Conservation (phyloP, 345 rosid genomes). For the Boechera stricta region DNA sequence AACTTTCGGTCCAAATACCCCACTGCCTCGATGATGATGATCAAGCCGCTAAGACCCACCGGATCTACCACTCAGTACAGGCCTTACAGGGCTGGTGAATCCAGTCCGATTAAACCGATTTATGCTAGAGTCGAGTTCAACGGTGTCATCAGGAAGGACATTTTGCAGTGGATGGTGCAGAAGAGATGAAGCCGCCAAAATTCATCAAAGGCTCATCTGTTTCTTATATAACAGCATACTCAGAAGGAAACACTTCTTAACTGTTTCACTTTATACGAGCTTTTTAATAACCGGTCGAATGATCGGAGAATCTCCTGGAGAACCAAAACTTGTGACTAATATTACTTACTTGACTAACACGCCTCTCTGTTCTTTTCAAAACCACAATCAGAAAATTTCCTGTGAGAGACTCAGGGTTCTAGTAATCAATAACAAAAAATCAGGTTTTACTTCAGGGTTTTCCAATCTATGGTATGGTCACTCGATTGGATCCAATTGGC, state of each 20-base stretch:
- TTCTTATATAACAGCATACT: not conserved
- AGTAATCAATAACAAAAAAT: not conserved
- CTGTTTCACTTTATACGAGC: not conserved
- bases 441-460: not conserved
- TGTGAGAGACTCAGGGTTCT: not conserved
- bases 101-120: slow-evolving; percentile 33
- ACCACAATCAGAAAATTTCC: not conserved
- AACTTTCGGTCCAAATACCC: slow-evolving; percentile 59
- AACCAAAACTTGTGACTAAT: slow-evolving; percentile 51
- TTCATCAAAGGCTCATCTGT: not conserved
- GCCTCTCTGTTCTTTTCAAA: not conserved
- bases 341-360: slow-evolving; percentile 9
- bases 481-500: not conserved
- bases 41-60: slow-evolving; percentile 54
- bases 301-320: slow-evolving; percentile 65
- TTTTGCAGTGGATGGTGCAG: slow-evolving; percentile 65
- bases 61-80: slow-evolving; percentile 65
- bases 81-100: slow-evolving; percentile 43
- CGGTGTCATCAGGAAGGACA: slow-evolving; percentile 67
- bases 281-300: slow-evolving; percentile 45
- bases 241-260: slow-evolving; percentile 1
- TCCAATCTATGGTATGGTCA: not conserved
- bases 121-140: slow-evolving; percentile 45
- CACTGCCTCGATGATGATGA: slow-evolving; percentile 60
- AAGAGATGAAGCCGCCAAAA: slow-evolving; percentile 27